Base-by-base conservation (phyloP, 345 rosid genomes). In the Litchi chinensis region DNA sequence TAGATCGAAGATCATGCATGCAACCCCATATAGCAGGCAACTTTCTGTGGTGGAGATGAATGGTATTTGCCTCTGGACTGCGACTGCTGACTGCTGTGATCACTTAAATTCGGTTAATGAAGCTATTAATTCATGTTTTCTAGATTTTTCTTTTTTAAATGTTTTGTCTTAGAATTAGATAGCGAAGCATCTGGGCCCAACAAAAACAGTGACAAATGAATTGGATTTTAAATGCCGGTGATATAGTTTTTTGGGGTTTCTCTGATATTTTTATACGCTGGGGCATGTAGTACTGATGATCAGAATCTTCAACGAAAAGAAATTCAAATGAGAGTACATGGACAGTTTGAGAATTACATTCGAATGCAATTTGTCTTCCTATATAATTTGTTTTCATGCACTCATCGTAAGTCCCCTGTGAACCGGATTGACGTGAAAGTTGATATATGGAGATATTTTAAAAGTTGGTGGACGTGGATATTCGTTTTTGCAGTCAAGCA, bases 11-110 rank as follows among this genome's bases (percentile, higher is more conserved):
- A 26, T 26, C 28, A 54, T 24, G 54, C 32, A 5, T 6, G 8
- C 28, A 10, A 5, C 24, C 19, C 24, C 62, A 50, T 13, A 13
- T 50, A 4, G 18, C 19, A 13, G 68, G 48, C 77, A 69, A 46
- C 46, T 68, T 75, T n/a, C 19, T 75, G 79, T 60, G 77, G 83
- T 48, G 81, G 81, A 77, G 12, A 78, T 66, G 41, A 26, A 57
- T 44, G 41, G 63, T 52, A 65, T 68, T 83, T 75, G 77, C 79
- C 62, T 74, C 71, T 65, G 39, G n/a, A 46, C 48, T 71, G 74
- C 48, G 71, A 64, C 71, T 41, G 44, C 8, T 41, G 71, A 64
- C 71, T 41, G 44, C 8, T 41, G 44, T 41, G 44, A 41, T 41
- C 44, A 41, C 44, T 41, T 6, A 5, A 8, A 41, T 41, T 41